A percentile compares a stretch with the other conserved stretches of the same genome.
phyloP scores from a whole-genome alignment of 805 yeast genomes.

The Yamadazyma akitaensis region DNA sequence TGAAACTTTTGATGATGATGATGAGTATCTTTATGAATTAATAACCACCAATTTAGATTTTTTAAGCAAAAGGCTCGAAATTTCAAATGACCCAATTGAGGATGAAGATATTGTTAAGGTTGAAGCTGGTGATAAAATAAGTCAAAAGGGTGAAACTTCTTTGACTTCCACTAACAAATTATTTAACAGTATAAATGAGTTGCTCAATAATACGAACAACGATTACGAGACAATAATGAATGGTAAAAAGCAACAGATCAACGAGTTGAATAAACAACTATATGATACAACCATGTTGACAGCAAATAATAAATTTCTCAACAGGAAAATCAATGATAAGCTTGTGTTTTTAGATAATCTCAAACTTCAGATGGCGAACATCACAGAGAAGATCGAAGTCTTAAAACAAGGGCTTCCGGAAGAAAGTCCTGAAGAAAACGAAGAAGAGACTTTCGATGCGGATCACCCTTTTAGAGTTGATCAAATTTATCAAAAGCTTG shows the following conservation, averaged over 20 bases:
- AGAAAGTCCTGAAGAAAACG: constrained; percentile 30
- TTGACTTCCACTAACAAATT: constrained; percentile 27
- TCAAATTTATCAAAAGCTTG: constrained; percentile 54
- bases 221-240: constrained; percentile 39
- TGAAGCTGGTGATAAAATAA: neutral
- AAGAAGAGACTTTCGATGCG: constrained; percentile 74
- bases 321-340: constrained; percentile 36
- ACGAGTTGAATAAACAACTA: constrained; percentile 31
- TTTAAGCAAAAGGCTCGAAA: constrained; percentile 23
- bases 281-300: constrained; percentile 41
- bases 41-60: constrained; percentile 33
- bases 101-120: constrained; percentile 12
- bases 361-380: constrained; percentile 42
- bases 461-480: constrained; percentile 86
- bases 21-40: constrained; percentile 32
- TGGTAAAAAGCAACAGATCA: constrained; percentile 34
- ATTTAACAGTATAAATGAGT: constrained; percentile 38
- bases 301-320: constrained; percentile 38
- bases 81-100: constrained; percentile 11
- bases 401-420: constrained; percentile 35
- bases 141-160: constrained; percentile 5
- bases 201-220: constrained; percentile 32
- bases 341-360: constrained; percentile 47
- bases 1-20: constrained; percentile 15
- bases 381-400: constrained; percentile 33